Evolutionary conservation across 2,329 filamentous ascomycete genomes (phyloP), one percentile per base, ranked within the genome.

Genomic region (Arthrobotrys sinensis): DNA sequence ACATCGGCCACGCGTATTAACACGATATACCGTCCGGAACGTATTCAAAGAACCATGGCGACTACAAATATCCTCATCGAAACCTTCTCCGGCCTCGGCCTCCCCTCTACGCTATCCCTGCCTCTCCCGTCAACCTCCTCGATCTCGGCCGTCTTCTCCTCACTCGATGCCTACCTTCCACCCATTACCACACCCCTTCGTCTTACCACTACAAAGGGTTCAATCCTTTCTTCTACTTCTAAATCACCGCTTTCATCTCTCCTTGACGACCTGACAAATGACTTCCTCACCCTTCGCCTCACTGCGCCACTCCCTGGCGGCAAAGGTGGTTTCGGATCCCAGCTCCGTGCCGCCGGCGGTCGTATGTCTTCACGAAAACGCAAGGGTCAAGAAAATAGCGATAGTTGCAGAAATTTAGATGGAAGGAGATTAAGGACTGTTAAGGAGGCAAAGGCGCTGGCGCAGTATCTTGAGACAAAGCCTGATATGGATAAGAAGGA

Each of bases 291-390:
- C 0, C 88, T 99, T 3, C 93, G 94, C 67, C 89, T 99, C 34
- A 91, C 90, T 5, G 87, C 91, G 1, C 92, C 92, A 4, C 86
- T 97, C 45, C 92, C 91, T 81, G 96, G 96, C 86, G 96, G 96
- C 83, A 99, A 99, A 84, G 96, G 96, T 85, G 96, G 96, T 82
- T 99, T 99, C 84, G 96, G 96, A 67, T 98, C 95, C 1, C 96
- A 99, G 84, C 90, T 99, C 43, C 93, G 96, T 83, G 96, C 96
- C 0, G 96, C 96, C 2, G 96, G 96, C 83, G 96, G 96, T 46
- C 95, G 96, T 86, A 99, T 99, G 96, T 97, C 94, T 1, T 95
- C 93, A n/a, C 90, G 91, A 81, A 96, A 96, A 86, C 96, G 95
- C 87, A 91, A 91, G 82, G 91, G 91, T 70, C 90, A 92, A 81